Conservation (phyloP, 495 filamentous ascomycete species). For the Bombardia bombarda region DNA sequence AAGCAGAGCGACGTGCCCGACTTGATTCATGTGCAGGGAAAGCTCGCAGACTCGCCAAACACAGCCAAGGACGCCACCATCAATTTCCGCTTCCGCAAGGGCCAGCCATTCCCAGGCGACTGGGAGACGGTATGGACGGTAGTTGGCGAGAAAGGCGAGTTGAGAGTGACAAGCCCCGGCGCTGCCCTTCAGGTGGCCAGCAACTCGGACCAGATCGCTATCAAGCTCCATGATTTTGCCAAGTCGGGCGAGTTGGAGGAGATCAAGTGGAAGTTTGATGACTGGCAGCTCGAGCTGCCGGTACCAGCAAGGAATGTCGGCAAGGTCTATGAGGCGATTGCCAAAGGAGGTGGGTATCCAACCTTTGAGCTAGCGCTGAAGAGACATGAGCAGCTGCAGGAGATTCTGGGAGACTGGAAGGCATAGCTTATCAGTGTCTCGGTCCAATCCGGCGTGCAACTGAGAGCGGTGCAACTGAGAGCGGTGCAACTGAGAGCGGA, state of each 20-base stretch:
- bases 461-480: no score
- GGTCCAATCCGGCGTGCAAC: no score
- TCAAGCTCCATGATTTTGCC: constrained; percentile 37
- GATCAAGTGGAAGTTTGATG: constrained; percentile 35
- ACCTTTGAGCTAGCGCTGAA: constrained; percentile 35
- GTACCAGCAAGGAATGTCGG: constrained; percentile 34
- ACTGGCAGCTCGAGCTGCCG: constrained; percentile 31
- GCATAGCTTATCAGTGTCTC: no score
- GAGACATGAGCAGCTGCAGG: constrained; percentile 32
- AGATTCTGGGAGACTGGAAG: constrained; percentile 12
- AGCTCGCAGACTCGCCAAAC: constrained; percentile 26
- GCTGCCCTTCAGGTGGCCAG: constrained; percentile 30
- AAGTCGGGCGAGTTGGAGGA: constrained; percentile 32
- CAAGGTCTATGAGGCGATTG: constrained; percentile 42
- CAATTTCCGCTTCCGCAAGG: constrained; percentile 39
- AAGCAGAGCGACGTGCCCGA: constrained; percentile 33
- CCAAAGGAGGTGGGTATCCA: constrained; percentile 19
- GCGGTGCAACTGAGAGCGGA: no score
- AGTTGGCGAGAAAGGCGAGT: constrained; percentile 47
- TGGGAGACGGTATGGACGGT: constrained; percentile 47
- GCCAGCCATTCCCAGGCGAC: constrained; percentile 38
- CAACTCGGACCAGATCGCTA: constrained; percentile 21
- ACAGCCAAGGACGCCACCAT: constrained; percentile 26
- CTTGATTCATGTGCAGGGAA: constrained; percentile 40
- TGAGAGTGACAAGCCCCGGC: constrained; percentile 31